Evolutionary conservation across 2,329 filamentous ascomycete species (phyloP).

Genomic region (Pseudogymnoascus sp.): DNA sequence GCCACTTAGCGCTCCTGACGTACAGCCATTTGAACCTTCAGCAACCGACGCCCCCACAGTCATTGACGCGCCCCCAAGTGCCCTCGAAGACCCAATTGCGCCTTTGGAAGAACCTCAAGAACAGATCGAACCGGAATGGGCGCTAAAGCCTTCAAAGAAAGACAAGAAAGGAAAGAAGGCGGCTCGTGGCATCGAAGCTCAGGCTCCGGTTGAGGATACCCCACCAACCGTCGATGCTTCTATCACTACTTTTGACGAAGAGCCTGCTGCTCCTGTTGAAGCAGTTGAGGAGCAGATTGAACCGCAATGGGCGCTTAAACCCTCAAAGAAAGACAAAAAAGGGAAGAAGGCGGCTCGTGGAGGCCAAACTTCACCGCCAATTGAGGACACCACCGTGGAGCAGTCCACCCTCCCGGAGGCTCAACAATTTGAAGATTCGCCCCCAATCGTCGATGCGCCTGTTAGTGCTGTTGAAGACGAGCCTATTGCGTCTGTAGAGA

Average conservation of each 20-base stretch:
- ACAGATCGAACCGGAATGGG: background rate
- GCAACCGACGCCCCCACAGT: background rate
- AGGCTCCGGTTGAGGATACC: background rate
- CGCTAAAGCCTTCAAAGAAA: slow-evolving; percentile 10
- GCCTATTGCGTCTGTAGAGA: background rate
- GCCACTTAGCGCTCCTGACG: background rate
- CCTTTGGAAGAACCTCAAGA: background rate
- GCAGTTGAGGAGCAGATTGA: slow-evolving; percentile 17
- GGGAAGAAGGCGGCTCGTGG: slow-evolving; percentile 29
- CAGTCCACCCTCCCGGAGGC: background rate
- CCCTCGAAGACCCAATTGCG: background rate
- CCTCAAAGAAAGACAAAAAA: slow-evolving; percentile 17
- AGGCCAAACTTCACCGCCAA: background rate
- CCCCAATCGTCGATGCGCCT: background rate
- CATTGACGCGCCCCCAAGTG: background rate
- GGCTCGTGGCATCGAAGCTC: background rate
- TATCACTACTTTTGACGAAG: background rate
- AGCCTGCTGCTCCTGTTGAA: slow-evolving; percentile 15
- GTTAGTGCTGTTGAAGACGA: background rate
- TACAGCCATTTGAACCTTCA: background rate
- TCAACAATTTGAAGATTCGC: background rate
- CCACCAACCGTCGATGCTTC: background rate
- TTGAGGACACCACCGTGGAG: background rate
- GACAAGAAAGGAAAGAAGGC: slow-evolving; percentile 31
- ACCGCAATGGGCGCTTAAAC: background rate